phyloP scores from a whole-genome alignment of 768 basidiomycete genomes.

The Suillus bovinus region DNA sequence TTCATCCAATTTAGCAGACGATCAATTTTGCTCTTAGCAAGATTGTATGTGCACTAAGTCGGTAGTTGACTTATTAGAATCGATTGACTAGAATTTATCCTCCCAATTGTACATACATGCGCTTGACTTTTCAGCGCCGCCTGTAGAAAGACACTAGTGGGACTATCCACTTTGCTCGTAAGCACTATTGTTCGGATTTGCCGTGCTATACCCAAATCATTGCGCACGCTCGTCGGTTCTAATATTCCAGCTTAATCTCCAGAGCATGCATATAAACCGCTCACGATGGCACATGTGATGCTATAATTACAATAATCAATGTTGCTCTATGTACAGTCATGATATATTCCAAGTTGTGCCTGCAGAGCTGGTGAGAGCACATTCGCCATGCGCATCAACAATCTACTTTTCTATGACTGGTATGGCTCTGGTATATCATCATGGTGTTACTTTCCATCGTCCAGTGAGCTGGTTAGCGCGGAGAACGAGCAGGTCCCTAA shows the following conservation, averaged over 20 bases:
- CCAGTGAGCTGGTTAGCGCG: constrained; percentile 80
- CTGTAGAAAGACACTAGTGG: neutral
- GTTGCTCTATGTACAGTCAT: neutral
- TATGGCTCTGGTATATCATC: constrained; percentile 20
- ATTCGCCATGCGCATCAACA: neutral
- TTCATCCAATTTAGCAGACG: neutral
- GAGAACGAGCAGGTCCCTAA: constrained; percentile 81
- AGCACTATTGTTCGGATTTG: neutral
- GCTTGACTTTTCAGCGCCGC: neutral
- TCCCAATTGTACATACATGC: neutral
- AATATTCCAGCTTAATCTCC: neutral
- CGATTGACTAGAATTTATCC: neutral
- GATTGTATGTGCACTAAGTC: neutral
- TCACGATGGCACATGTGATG: neutral
- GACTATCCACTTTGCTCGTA: neutral
- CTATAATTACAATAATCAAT: neutral
- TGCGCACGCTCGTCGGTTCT: neutral
- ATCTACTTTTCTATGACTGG: neutral
- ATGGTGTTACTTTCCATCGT: constrained; percentile 57
- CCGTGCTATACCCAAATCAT: neutral
- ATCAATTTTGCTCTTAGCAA: neutral
- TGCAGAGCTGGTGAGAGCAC: neutral
- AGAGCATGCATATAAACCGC: neutral
- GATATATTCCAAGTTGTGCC: neutral
- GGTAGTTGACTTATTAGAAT: neutral